Base-by-base conservation (phyloP, 306 rosid species). In the Vigna trinervia region DNA sequence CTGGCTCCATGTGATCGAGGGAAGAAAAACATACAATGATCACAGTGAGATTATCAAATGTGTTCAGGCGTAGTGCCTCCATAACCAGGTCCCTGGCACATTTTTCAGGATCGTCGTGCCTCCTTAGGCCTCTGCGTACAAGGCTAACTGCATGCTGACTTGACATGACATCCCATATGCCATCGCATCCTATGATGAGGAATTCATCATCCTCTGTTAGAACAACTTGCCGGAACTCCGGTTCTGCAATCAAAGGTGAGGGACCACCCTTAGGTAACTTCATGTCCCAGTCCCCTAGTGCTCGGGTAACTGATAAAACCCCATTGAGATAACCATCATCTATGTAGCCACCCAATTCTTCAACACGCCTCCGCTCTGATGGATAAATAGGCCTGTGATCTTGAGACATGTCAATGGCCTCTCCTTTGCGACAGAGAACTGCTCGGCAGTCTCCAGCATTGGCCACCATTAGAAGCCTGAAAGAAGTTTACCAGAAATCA, bases 271-370 rank as follows among this genome's bases (percentile, higher is more conserved):
- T 88, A 1, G 97, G 96, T 57, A 85, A 85, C 87, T 95, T 95
- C 93, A 95, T 86, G 84, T 95, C 97, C 99, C 99, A 95, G 78
- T 95, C 99, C 20, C 97, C 99, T 48, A 95, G 86, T 14, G 99
- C 99, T 79, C 99, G 81, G 4, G 92, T 81, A 41, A 95, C 99
- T 5, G 97, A 88, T 46, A 95, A 79, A 69, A 88, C 96, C 2
- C 96, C 99, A 32, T 95, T 95, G 36, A 95, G 97, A 83, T 92
- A 95, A 69, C 96, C 97, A 50, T 91, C 97, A 7, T 95, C 96
- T 9, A 95, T 75, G 58, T 32, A 88, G 17, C 92, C 99, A 0
- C 99, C 99, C 78, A 91, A 56, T 77, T 88, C 93, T 85, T 90
- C 89, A 15, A 95, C 93, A 12, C 99, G 87, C 77, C 78, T 85